Conservation (phyloP, 2,329 filamentous ascomycete species). For the Ilyonectria robusta region DNA sequence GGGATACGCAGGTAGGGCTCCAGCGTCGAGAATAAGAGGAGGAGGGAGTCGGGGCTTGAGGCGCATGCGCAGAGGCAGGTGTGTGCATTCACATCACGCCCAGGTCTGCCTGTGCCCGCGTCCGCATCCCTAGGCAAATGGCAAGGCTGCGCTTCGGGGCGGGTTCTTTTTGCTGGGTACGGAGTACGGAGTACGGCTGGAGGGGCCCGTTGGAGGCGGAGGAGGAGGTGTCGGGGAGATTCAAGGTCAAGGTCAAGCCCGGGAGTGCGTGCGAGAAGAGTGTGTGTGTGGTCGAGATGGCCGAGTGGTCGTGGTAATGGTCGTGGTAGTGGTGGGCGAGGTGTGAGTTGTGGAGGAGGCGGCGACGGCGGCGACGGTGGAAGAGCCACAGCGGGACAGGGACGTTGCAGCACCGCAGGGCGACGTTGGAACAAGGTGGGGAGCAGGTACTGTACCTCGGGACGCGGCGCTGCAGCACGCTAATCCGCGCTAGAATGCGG, state of each 20-base stretch:
- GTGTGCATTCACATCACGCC: slow-evolving; percentile 33
- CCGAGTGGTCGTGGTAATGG: background rate
- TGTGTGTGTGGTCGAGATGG: slow-evolving; percentile 11
- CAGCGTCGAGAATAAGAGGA: slow-evolving; percentile 1
- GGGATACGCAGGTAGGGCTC: slow-evolving; percentile 1
- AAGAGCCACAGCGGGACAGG: slow-evolving; percentile 12
- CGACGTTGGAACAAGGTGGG: slow-evolving; percentile 7
- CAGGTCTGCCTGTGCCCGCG: slow-evolving; percentile 6
- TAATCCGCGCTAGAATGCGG: background rate
- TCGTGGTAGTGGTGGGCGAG: slow-evolving; percentile 8
- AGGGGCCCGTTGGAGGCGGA: slow-evolving; percentile 10
- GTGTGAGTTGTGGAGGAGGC: slow-evolving; percentile 25
- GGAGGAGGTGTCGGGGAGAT: slow-evolving; percentile 5
- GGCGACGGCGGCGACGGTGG: slow-evolving; percentile 24
- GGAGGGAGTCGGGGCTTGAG: slow-evolving; percentile 16
- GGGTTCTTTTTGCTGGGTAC: background rate
- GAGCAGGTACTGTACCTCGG: slow-evolving; percentile 21
- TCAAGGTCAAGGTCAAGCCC: slow-evolving; percentile 3
- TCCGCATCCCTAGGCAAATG: slow-evolving; percentile 13
- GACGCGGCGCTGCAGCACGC: background rate
- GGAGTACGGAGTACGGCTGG: background rate
- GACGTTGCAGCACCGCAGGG: slow-evolving; percentile 20
- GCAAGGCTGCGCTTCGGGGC: slow-evolving; percentile 22
- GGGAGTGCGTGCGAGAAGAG: background rate
- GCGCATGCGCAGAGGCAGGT: slow-evolving; percentile 27